Evolutionary conservation across 331 rosid genomes (phyloP).

Genomic region (Rosa hybrid): DNA sequence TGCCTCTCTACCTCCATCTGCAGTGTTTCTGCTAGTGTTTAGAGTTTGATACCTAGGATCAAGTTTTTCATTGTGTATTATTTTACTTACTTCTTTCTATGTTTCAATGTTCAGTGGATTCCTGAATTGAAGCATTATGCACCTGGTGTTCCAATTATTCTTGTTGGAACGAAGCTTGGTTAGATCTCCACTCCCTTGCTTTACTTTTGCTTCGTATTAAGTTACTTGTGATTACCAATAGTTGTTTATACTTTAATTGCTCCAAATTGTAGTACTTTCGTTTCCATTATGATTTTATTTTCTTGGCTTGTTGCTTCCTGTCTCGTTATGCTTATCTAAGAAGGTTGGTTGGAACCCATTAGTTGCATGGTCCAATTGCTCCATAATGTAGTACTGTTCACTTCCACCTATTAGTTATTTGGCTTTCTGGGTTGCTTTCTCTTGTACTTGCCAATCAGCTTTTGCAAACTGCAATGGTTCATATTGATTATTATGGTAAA

Average conservation of each 20-base stretch:
- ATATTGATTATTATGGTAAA: background rate
- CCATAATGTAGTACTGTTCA: background rate
- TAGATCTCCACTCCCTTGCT: slow-evolving; percentile 46
- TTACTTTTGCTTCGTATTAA: background rate
- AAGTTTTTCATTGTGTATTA: background rate
- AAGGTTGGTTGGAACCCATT: background rate
- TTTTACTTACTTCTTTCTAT: background rate
- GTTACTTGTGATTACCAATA: background rate
- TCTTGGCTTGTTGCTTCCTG: background rate
- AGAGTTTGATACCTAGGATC: background rate
- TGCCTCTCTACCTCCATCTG: slow-evolving; percentile 6
- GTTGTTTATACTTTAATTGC: background rate
- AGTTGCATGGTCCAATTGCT: background rate
- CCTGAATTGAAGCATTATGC: slow-evolving; percentile 99
- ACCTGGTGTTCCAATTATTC: slow-evolving; percentile 93
- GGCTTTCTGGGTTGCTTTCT: background rate
- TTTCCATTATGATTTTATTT: background rate
- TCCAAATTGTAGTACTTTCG: background rate
- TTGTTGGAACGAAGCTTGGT: slow-evolving; percentile 98
- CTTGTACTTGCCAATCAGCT: background rate
- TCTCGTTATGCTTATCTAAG: background rate
- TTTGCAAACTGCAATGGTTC: background rate
- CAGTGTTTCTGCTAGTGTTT: background rate
- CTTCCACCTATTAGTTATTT: background rate
- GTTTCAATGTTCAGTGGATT: slow-evolving; percentile 65